Conservation (phyloP, 139 green algal species). For the Haematococcus lacustris region DNA sequence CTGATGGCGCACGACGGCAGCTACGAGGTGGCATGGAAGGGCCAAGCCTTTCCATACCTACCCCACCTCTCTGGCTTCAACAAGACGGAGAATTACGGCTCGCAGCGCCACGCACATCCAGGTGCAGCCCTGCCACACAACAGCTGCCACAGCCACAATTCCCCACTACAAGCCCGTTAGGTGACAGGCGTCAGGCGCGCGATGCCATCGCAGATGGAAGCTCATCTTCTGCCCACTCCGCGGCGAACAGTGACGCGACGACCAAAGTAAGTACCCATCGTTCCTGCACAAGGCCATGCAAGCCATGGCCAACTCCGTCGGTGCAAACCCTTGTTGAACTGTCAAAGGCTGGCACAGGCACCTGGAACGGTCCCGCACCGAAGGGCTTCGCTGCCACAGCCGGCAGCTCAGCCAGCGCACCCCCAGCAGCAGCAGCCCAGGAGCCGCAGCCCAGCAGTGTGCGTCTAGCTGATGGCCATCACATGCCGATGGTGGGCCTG, state of each 20-base stretch:
- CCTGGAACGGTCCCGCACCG: conserved; percentile 73
- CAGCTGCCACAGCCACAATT: neutral
- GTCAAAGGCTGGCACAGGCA: conserved; percentile 49
- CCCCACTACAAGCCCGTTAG: neutral
- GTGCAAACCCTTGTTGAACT: neutral
- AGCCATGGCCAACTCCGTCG: neutral
- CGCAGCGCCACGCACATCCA: neutral
- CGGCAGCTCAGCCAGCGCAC: conserved; percentile 4
- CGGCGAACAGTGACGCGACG: neutral
- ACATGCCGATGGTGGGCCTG: conserved; percentile 64
- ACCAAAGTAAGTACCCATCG: neutral
- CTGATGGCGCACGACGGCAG: conserved; percentile 55
- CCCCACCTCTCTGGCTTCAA: conserved; percentile 41
- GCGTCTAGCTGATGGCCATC: conserved; percentile 32
- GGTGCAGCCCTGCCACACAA: neutral
- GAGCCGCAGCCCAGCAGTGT: conserved; percentile 29
- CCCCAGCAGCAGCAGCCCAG: neutral
- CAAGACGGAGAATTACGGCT: conserved; percentile 53
- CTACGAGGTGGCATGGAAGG: conserved; percentile 56
- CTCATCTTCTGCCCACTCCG: no score
- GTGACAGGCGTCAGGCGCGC: neutral
- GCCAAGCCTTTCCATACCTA: conserved; percentile 64
- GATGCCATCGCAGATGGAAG: neutral
- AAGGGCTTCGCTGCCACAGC: conserved; percentile 18
- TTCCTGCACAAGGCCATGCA: neutral